These are phyloP conservation scores for Hemisphaericaspora xylofermentans DNA, from an alignment of 1,139 yeast genomes.

Conservation along the genomic window DNA sequence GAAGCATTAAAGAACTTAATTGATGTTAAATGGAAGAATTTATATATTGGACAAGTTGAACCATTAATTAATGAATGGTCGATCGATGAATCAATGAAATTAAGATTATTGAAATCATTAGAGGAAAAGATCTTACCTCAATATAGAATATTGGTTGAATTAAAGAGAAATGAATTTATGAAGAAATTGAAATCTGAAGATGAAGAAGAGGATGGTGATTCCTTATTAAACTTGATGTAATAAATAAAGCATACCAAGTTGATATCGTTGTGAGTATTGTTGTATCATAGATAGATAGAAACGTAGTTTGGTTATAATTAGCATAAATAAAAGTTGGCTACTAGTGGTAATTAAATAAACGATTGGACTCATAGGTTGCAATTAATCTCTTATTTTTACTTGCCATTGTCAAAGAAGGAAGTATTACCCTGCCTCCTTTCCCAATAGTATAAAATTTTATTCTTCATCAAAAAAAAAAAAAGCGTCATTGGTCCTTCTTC, in stretches of 20 bases:
- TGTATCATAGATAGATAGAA: neutral
- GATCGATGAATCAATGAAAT: constrained; percentile 30
- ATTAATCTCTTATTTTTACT: too few species aligned
- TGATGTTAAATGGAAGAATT: constrained; percentile 28
- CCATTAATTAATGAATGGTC: constrained; percentile 41
- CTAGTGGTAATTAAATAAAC: too few species aligned
- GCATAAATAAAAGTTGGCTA: too few species aligned
- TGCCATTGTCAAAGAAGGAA: too few species aligned
- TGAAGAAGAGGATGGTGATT: constrained; percentile 30
- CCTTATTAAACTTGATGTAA: constrained; percentile 35
- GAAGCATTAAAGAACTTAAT: constrained; percentile 29
- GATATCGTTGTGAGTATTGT: neutral
- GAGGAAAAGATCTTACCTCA: constrained; percentile 20
- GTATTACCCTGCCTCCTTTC: too few species aligned
- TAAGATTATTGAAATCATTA: constrained; percentile 23
- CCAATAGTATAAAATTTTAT: too few species aligned
- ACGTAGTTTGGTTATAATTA: too few species aligned
- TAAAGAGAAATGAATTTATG: constrained; percentile 29
- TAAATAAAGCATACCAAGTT: neutral
- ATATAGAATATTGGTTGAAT: constrained; percentile 26
- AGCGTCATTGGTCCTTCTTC: too few species aligned
- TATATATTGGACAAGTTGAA: constrained; percentile 30
- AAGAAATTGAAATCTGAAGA: constrained; percentile 29
- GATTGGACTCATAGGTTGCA: too few species aligned
- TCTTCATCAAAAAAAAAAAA: too few species aligned